Percentiles rank a stretch among this genome's conserved stretches.
phyloP scores from a whole-genome alignment of 2,329 filamentous ascomycete genomes.

The Diaporthe vaccinii region DNA sequence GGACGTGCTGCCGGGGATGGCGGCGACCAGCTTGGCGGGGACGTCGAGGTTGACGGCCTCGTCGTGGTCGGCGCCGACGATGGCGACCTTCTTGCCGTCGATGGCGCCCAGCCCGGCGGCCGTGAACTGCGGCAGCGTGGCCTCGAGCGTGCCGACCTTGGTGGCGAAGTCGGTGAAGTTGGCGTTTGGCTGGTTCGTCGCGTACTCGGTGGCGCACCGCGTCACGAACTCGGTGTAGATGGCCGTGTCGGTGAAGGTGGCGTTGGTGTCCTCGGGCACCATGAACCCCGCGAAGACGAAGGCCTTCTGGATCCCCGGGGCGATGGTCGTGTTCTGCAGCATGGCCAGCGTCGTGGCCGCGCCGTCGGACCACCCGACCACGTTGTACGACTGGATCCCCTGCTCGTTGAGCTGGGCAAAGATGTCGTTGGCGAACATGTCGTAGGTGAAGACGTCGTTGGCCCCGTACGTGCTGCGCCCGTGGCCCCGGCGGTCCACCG shows the following conservation, averaged over 20 bases:
- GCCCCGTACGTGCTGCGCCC: conserved; percentile 55
- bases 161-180: conserved; percentile 54
- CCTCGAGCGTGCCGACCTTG: conserved; percentile 54
- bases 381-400: conserved; percentile 50
- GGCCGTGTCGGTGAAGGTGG: conserved; percentile 50
- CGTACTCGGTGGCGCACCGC: conserved; percentile 54
- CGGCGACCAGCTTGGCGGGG: conserved; percentile 50
- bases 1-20: conserved; percentile 54
- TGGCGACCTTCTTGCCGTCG: conserved; percentile 47
- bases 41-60: conserved; percentile 57
- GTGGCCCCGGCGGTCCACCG: conserved; percentile 57
- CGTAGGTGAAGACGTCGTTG: conserved; percentile 54
- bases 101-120: conserved; percentile 44
- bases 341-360: conserved; percentile 54
- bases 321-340: conserved; percentile 50
- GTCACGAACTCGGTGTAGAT: conserved; percentile 53
- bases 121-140: conserved; percentile 50
- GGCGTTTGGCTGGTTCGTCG: conserved; percentile 51
- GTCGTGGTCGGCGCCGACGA: conserved; percentile 47
- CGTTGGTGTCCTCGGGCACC: conserved; percentile 51
- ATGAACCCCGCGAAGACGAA: conserved; percentile 56
- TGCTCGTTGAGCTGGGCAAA: conserved; percentile 49
- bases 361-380: conserved; percentile 59
- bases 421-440: conserved; percentile 54
- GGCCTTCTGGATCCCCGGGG: conserved; percentile 53